These are phyloP conservation scores for Mucor mucedo DNA, from an alignment of 371 early-diverging fungal species.

Conservation along the genomic window DNA sequence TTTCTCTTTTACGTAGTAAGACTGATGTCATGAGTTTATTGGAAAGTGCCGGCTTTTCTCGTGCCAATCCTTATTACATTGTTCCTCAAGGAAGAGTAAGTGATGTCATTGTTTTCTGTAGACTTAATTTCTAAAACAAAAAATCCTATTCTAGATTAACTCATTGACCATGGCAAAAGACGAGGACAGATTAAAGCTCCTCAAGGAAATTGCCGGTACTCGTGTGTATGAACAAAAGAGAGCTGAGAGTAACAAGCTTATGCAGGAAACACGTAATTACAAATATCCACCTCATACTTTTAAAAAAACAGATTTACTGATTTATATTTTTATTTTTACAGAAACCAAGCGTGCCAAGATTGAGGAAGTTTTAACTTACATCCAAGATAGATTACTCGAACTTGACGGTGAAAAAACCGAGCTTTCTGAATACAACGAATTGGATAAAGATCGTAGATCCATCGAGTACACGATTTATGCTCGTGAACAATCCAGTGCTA, in stretches of 20 bases:
- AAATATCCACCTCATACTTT: too few relatives aligned
- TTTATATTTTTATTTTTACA: conserved; percentile 18
- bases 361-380: conserved; percentile 83
- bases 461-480: conserved; percentile 93
- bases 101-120: conserved; percentile 5
- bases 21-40: conserved; percentile 93
- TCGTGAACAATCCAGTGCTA: conserved; percentile 85
- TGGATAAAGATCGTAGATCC: conserved; percentile 86
- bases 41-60: conserved; percentile 98
- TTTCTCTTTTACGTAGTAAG: conserved; percentile 62
- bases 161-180: conserved; percentile 95
- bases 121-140: neutral
- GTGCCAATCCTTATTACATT: conserved; percentile 98
- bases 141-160: conserved; percentile 50
- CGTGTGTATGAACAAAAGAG: conserved; percentile 97
- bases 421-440: conserved; percentile 81
- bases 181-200: conserved; percentile 84
- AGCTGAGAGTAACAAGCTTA: conserved; percentile 85
- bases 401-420: conserved; percentile 95
- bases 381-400: conserved; percentile 89
- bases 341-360: conserved; percentile 91
- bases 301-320: neutral
- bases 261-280: conserved; percentile 87
- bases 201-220: conserved; percentile 99
- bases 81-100: conserved; percentile 98